A percentile compares a stretch with the other conserved stretches of the same genome.
Evolutionary conservation across 805 yeast genomes (phyloP).

Genomic region (Nakazawaea holstii): DNA sequence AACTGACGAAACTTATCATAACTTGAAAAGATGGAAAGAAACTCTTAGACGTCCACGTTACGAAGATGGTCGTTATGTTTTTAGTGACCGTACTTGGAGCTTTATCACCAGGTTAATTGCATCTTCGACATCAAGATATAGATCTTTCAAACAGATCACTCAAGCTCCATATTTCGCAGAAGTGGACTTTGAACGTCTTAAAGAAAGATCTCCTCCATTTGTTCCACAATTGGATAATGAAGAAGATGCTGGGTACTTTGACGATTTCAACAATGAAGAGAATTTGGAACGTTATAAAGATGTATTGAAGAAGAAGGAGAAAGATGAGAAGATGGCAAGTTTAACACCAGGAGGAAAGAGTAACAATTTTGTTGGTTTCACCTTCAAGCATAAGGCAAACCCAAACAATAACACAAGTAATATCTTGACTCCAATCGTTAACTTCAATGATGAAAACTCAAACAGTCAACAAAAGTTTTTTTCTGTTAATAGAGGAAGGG

Average conservation of each 20-base stretch:
- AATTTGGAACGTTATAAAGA: slow-evolving; percentile 98
- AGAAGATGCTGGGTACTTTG: slow-evolving; percentile 98
- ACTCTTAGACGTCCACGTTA: slow-evolving; percentile 86
- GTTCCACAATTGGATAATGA: slow-evolving; percentile 96
- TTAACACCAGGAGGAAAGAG: slow-evolving; percentile 50
- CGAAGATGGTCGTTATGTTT: slow-evolving; percentile 85
- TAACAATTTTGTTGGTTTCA: slow-evolving; percentile 88
- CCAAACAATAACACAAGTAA: slow-evolving; percentile 41
- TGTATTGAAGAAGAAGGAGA: slow-evolving; percentile 87
- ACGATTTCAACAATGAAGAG: slow-evolving; percentile 92
- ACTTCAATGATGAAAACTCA: slow-evolving; percentile 13
- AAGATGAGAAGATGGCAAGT: slow-evolving; percentile 76
- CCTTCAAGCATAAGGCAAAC: slow-evolving; percentile 79
- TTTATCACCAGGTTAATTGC: slow-evolving; percentile 76
- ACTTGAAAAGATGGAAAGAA: slow-evolving; percentile 88
- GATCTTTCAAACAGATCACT: slow-evolving; percentile 76
- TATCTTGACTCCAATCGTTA: slow-evolving; percentile 26
- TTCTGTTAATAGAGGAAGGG: slow-evolving; percentile 13
- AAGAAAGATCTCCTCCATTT: slow-evolving; percentile 83
- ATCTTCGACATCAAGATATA: slow-evolving; percentile 67
- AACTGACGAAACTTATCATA: slow-evolving; percentile 91
- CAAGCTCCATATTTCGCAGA: slow-evolving; percentile 79
- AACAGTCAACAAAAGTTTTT: neutral
- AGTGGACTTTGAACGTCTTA: slow-evolving; percentile 67
- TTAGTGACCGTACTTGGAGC: slow-evolving; percentile 96